Evolutionary conservation across 345 rosid genomes (phyloP), one percentile per base, ranked within the genome.

Genomic region (Eucalyptus regnans): DNA sequence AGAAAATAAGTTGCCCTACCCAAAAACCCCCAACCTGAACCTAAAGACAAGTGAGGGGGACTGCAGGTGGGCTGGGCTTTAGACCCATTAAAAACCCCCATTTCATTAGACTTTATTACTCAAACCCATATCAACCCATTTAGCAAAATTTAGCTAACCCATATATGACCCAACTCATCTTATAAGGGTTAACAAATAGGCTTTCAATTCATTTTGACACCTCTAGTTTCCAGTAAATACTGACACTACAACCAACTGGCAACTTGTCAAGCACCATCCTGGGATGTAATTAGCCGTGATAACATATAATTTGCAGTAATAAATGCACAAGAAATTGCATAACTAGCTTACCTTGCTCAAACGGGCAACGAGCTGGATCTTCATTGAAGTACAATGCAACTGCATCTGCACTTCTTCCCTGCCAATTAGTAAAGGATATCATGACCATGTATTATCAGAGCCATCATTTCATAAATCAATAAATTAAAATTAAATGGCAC

Each of bases 381-480:
- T 98, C 99, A 14, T 97, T 96, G 90, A 98, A 98, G 88, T 98
- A 98, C 87, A 94, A 92, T 29, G 96, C 99, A 91, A 98, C 99
- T 88, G 97, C 98, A 95, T 98, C 99, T 71, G 99, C 99, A 93
- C 97, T 97, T 90, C 96, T 95, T 89, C 99, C 99, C 99, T 98
- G 96, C 89, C 88, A 91, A 92, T 88, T 88, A 79, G 60, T 86
- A 54, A 33, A 14, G 14, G 46, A 23, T 41, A 50, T 87, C 46
- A 76, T 76, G 13, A 76, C 84, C 27, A 76, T 25, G 43, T 44
- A 76, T 41, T 41, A 41, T 76, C 84, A 76, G 83, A 76, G 43
- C 29, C 84, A 41, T 76, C 48, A 41, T 41, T 76, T 76, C 29
- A 76, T 76, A 41, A 20, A 76, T 20, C 48, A 20, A 76, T 87